Conservation (phyloP, 1,139 yeast species). For the Petasospora fabianii region DNA sequence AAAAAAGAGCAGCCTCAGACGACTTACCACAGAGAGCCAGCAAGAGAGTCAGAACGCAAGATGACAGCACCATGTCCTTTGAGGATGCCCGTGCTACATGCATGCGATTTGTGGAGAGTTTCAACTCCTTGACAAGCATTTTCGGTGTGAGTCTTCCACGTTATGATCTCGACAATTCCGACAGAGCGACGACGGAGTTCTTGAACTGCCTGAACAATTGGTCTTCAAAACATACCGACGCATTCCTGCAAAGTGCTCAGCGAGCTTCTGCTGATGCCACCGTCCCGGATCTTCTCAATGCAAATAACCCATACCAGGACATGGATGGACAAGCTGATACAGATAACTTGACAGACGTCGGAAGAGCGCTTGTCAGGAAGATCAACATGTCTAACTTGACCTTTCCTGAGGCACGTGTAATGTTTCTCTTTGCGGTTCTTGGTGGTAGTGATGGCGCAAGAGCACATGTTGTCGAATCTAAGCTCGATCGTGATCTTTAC, state of each 20-base stretch:
- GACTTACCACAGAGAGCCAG: conserved; percentile 32
- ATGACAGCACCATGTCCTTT: conserved; percentile 28
- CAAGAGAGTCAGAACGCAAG: conserved; percentile 33
- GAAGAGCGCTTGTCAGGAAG: conserved; percentile 6
- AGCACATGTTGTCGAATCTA: conserved; percentile 31
- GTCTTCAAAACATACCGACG: conserved; percentile 37
- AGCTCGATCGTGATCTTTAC: conserved; percentile 13
- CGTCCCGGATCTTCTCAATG: conserved; percentile 28
- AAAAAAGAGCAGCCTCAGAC: conserved; percentile 9
- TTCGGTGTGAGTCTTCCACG: conserved; percentile 2
- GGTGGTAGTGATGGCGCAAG: conserved; percentile 20
- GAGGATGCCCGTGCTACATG: conserved; percentile 18
- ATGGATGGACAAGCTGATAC: conserved; percentile 11
- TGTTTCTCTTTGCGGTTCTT: conserved; percentile 41
- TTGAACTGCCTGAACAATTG: conserved; percentile 38
- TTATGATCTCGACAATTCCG: not conserved
- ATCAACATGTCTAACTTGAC: conserved; percentile 6
- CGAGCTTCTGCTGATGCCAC: conserved; percentile 13
- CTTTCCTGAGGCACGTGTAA: conserved; percentile 40
- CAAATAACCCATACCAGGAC: conserved; percentile 21
- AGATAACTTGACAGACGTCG: conserved; percentile 8
- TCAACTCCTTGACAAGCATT: conserved; percentile 11
- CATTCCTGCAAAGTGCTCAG: conserved; percentile 29
- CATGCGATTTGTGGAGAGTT: conserved; percentile 7
- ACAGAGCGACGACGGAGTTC: conserved; percentile 32